A percentile compares a stretch with the other conserved stretches of the same genome.
phyloP scores from a whole-genome alignment of 2,329 filamentous ascomycete genomes.

The Bipolaris cookei region DNA sequence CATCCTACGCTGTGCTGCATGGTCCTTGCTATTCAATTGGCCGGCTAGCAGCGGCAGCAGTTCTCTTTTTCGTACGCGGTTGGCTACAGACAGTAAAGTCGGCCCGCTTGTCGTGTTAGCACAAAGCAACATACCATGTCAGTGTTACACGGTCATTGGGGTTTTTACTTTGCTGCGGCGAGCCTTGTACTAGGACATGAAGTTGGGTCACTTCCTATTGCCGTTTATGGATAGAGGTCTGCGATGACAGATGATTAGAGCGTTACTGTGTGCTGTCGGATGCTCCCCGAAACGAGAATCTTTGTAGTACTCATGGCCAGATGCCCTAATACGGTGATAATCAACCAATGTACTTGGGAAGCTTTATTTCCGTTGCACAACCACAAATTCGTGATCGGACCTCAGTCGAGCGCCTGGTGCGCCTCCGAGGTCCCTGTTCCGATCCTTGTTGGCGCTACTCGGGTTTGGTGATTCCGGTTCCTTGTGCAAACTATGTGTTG shows the following conservation, averaged over 20 bases:
- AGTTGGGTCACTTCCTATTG: background rate
- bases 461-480: background rate
- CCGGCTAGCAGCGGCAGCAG: too few relatives aligned
- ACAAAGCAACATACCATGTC: background rate
- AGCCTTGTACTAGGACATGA: background rate
- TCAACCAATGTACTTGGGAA: background rate
- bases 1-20: background rate
- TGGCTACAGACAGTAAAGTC: background rate
- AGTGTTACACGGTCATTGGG: background rate
- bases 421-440: background rate
- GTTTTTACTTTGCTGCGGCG: too few relatives aligned
- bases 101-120: background rate
- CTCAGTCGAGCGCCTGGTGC: too few relatives aligned
- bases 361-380: background rate
- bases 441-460: background rate
- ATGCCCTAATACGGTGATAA: background rate
- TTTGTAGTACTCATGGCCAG: background rate
- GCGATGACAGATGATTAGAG: constrained; percentile 3
- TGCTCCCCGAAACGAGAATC: background rate
- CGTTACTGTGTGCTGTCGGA: background rate
- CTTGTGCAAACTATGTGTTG: background rate
- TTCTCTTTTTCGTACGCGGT: background rate
- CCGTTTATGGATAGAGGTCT: background rate
- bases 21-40: background rate
- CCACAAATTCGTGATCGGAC: background rate